These are phyloP conservation scores for Penicillium canariense DNA, from an alignment of 495 filamentous ascomycete genomes.

Conservation along the genomic window DNA sequence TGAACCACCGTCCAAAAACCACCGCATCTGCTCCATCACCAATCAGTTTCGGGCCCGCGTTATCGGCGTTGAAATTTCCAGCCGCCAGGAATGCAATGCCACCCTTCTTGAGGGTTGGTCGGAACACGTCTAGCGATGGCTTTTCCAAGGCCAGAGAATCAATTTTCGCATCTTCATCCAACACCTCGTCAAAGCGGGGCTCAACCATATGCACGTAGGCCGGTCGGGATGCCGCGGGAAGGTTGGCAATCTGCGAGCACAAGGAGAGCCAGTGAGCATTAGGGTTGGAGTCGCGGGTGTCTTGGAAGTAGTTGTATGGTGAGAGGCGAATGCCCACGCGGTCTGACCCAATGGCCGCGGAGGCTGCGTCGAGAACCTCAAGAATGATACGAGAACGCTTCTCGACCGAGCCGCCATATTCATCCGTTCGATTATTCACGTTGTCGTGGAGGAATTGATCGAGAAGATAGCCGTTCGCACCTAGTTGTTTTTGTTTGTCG, in stretches of 20 bases:
- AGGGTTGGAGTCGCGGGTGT: conserved; percentile 35
- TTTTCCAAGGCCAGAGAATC: conserved; percentile 23
- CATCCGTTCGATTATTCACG: conserved; percentile 51
- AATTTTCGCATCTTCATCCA: conserved; percentile 47
- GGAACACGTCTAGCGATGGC: conserved; percentile 32
- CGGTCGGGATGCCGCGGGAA: conserved; percentile 21
- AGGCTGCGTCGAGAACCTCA: conserved; percentile 39
- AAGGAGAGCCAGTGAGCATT: conserved; percentile 27
- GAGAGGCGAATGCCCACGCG: conserved; percentile 43
- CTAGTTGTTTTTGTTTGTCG: conserved; percentile 1
- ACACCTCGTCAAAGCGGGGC: conserved; percentile 45
- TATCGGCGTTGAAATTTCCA: conserved; percentile 31
- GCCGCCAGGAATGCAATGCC: conserved; percentile 32
- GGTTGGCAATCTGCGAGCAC: conserved; percentile 28
- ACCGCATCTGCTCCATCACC: conserved; percentile 33
- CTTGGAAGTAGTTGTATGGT: conserved; percentile 51
- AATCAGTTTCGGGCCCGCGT: conserved; percentile 23
- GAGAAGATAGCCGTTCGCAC: conserved; percentile 53
- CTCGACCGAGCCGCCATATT: conserved; percentile 51
- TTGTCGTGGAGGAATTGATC: conserved; percentile 55
- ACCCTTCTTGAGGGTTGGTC: conserved; percentile 27
- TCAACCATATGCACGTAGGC: conserved; percentile 45
- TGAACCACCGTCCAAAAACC: conserved; percentile 62
- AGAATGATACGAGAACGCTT: conserved; percentile 48
- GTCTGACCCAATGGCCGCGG: conserved; percentile 26